phyloP scores from a whole-genome alignment of 371 early-diverging fungal genomes.

The Caulochytrium protostelioides region DNA sequence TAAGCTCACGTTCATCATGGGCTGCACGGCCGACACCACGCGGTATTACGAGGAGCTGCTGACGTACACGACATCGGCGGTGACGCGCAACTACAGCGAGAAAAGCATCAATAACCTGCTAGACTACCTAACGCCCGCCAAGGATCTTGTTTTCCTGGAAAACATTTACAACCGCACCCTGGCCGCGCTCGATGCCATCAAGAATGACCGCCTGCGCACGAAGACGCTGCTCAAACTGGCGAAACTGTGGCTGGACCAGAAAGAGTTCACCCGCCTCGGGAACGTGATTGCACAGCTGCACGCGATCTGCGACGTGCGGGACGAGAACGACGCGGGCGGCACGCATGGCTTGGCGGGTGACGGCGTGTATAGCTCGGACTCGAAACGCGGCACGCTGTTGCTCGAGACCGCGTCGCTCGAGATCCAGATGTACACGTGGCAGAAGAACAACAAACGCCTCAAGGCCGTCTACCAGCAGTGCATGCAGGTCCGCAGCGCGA shows the following conservation, averaged over 20 bases:
- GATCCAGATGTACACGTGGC: conserved; percentile 79
- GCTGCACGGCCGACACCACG: conserved; percentile 32
- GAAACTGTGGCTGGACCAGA: conserved; percentile 65
- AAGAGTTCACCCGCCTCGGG: conserved; percentile 45
- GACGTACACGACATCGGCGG: conserved; percentile 53
- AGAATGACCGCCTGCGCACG: conserved; percentile 76
- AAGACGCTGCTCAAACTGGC: conserved; percentile 80
- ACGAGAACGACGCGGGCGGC: no score
- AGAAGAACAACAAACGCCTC: conserved; percentile 62
- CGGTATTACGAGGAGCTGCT: conserved; percentile 53
- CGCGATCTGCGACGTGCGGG: conserved; percentile 40
- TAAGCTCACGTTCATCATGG: conserved; percentile 54
- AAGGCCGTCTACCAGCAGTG: conserved; percentile 75
- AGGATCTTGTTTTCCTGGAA: conserved; percentile 57
- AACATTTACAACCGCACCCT: conserved; percentile 62
- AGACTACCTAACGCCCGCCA: conserved; percentile 53
- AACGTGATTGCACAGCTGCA: conserved; percentile 47
- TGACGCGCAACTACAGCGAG: conserved; percentile 78
- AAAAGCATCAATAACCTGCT: conserved; percentile 87
- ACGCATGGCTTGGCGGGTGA: no score
- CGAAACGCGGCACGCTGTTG: conserved; percentile 74
- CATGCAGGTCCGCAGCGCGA: conserved; percentile 66
- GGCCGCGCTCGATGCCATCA: conserved; percentile 42
- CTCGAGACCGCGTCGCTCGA: conserved; percentile 76
- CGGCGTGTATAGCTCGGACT: no score